phyloP scores from a whole-genome alignment of 2,329 filamentous ascomycete genomes.

The Ascochyta clinopodiicola region DNA sequence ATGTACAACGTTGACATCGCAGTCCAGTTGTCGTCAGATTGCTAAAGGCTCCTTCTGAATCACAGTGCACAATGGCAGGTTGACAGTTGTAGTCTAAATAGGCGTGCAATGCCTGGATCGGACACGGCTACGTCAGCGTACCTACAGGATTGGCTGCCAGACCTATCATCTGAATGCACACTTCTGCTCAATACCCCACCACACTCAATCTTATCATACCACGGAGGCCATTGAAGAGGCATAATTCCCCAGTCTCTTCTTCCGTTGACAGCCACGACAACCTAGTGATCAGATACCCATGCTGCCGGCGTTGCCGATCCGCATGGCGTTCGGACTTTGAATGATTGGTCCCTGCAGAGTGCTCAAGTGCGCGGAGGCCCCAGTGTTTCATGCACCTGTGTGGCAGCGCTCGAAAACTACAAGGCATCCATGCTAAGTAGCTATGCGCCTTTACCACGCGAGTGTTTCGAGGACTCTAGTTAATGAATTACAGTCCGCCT shows the following conservation, averaged over 20 bases:
- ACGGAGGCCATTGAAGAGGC: background rate
- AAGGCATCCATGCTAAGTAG: background rate
- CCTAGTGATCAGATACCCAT: background rate
- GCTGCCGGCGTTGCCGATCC: background rate
- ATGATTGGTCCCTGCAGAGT: background rate
- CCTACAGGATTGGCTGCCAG: too few relatives aligned
- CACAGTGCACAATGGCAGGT: too few relatives aligned
- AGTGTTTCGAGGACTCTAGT: constrained; percentile 6
- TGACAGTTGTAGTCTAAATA: too few relatives aligned
- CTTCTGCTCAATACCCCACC: background rate
- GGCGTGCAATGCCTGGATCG: too few relatives aligned
- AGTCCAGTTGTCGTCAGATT: too few relatives aligned
- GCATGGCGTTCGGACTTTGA: background rate
- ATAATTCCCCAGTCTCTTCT: background rate
- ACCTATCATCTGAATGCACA: background rate
- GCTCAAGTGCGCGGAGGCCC: background rate
- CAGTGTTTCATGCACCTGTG: background rate
- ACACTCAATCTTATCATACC: background rate
- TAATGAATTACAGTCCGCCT: background rate
- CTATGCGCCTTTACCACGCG: background rate
- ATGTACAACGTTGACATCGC: too few relatives aligned
- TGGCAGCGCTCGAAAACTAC: background rate
- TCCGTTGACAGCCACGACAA: background rate
- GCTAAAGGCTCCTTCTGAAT: too few relatives aligned
- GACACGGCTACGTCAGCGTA: too few relatives aligned